A percentile compares a stretch with the other conserved stretches of the same genome.
phyloP scores from a whole-genome alignment of 1,284 basidiomycete species.

The Microbotryomycetes sp. region DNA sequence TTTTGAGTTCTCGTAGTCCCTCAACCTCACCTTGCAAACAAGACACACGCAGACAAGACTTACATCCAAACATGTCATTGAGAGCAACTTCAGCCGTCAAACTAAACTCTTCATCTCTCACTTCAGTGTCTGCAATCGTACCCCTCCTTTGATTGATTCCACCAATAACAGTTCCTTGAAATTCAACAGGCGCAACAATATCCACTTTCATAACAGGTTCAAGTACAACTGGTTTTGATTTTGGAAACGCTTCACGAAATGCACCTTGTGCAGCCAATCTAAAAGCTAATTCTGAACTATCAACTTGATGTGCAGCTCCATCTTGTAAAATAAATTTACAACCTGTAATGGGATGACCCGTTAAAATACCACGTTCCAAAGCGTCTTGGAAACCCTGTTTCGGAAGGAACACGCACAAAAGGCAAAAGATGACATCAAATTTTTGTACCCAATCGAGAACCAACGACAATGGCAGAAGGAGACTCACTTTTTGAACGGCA shows the following conservation, averaged over 20 bases:
- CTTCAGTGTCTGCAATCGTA: constrained; percentile 92
- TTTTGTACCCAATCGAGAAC: too few species aligned
- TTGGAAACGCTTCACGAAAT: constrained; percentile 82
- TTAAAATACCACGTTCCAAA: constrained; percentile 80
- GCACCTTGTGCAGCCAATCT: constrained; percentile 82
- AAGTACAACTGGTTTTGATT: constrained; percentile 72
- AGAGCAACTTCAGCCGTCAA: constrained; percentile 84
- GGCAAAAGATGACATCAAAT: not conserved
- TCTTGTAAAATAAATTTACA: constrained; percentile 86
- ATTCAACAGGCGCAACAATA: constrained; percentile 90
- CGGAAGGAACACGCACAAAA: not conserved
- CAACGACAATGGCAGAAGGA: not conserved
- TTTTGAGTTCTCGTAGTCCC: not conserved
- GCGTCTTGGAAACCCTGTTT: constrained; percentile 88
- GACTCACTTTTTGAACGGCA: constrained; percentile 78
- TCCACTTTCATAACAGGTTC: constrained; percentile 99
- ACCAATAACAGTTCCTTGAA: constrained; percentile 90
- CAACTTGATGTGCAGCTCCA: constrained; percentile 87
- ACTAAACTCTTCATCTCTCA: constrained; percentile 95
- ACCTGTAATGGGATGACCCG: constrained; percentile 82
- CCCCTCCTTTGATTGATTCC: constrained; percentile 89
- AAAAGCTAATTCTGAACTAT: constrained; percentile 97
- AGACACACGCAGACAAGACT: constrained; percentile 5
- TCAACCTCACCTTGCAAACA: not conserved
- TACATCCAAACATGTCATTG: constrained; percentile 96